phyloP scores from a whole-genome alignment of 768 basidiomycete genomes.

The Pholiota microspora region DNA sequence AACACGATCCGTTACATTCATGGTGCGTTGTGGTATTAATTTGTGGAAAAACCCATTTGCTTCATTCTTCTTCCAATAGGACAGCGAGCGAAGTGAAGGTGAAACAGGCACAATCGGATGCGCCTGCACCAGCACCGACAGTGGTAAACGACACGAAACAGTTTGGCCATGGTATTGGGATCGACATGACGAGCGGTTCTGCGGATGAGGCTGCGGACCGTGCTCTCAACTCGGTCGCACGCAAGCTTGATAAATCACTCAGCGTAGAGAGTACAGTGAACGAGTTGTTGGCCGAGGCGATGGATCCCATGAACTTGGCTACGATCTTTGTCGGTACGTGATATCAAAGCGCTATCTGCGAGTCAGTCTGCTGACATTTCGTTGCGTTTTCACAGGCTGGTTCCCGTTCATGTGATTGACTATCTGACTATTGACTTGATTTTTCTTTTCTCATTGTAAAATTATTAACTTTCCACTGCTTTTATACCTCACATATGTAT shows the following conservation, averaged over 20 bases:
- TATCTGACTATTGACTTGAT: too few species aligned
- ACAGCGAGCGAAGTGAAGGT: slow-evolving; percentile 77
- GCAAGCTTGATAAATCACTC: slow-evolving; percentile 80
- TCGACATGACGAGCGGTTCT: slow-evolving; percentile 62
- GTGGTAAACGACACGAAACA: slow-evolving; percentile 22
- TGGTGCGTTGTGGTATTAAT: slow-evolving; percentile 57
- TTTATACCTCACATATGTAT: background rate
- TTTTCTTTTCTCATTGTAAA: too few species aligned
- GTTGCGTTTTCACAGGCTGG: background rate
- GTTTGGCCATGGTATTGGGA: slow-evolving; percentile 44
- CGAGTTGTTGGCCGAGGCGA: slow-evolving; percentile 87
- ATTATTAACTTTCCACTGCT: too few species aligned
- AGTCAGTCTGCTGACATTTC: background rate
- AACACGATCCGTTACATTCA: slow-evolving; percentile 90
- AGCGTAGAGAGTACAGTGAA: slow-evolving; percentile 95
- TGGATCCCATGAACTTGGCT: slow-evolving; percentile 70
- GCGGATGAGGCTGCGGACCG: slow-evolving; percentile 90
- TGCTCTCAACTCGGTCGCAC: slow-evolving; percentile 73
- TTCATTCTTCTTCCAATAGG: slow-evolving; percentile 38
- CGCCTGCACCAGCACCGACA: slow-evolving; percentile 23
- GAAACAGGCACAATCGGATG: slow-evolving; percentile 54
- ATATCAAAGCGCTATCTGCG: slow-evolving; percentile 6
- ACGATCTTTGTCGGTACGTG: slow-evolving; percentile 50
- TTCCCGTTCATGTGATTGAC: background rate
- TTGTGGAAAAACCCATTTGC: too few species aligned